These are phyloP conservation scores for Chamaecyparis obtusa DNA, from an alignment of 75 land plant genomes.

Conservation along the genomic window DNA sequence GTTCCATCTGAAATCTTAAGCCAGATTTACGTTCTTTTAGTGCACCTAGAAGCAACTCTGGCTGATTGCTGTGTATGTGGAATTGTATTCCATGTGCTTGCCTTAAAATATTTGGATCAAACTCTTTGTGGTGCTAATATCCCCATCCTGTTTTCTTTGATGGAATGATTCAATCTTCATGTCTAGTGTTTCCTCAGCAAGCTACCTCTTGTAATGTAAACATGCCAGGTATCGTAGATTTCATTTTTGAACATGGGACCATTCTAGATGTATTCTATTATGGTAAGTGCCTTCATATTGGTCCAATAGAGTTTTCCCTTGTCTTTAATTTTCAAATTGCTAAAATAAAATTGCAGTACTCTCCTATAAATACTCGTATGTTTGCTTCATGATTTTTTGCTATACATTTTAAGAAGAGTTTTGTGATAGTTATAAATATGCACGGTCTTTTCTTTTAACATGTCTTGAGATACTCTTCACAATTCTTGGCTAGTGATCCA, in stretches of 20 bases:
- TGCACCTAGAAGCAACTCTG: not conserved
- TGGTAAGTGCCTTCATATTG: not conserved
- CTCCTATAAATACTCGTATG: not conserved
- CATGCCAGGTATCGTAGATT: not conserved
- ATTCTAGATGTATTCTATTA: not conserved
- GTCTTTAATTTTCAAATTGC: not conserved
- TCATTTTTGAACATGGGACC: not conserved
- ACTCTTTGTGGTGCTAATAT: not conserved
- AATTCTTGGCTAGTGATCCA: not conserved
- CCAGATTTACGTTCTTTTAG: not conserved
- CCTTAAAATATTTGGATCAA: not conserved
- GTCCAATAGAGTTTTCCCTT: not conserved
- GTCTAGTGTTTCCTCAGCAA: not conserved
- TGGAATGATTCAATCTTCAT: not conserved
- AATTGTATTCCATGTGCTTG: not conserved
- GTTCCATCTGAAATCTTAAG: not conserved
- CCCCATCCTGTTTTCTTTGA: not conserved
- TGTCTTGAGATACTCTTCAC: not conserved
- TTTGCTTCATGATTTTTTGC: not conserved
- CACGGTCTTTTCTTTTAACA: not conserved
- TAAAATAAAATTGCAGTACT: not conserved
- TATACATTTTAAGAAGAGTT: not conserved
- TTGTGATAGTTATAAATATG: not conserved
- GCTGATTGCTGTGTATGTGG: not conserved
- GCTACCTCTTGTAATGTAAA: not conserved